phyloP scores from a whole-genome alignment of 2,329 filamentous ascomycete species.

The Neoscytalidium dimidiatum region DNA sequence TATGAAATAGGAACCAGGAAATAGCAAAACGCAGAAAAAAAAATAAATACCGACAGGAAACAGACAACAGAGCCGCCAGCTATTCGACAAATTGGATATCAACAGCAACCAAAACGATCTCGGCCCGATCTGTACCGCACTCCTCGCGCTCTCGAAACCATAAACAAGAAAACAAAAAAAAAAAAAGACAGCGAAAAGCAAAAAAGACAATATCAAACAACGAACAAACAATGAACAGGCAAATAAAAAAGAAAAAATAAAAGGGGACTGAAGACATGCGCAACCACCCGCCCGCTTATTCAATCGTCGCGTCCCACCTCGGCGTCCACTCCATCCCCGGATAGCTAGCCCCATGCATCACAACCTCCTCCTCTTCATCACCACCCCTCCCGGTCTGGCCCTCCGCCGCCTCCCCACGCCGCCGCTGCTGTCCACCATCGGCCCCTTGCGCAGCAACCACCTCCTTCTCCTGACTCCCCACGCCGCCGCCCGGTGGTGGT shows the following conservation, averaged over 20 bases:
- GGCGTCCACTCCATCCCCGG: conserved; percentile 72
- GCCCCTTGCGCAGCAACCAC: conserved; percentile 31
- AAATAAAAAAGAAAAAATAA: neutral
- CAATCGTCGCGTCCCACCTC: conserved; percentile 33
- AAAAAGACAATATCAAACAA: neutral
- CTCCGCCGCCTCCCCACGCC: conserved; percentile 24
- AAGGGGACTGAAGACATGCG: too few relatives aligned
- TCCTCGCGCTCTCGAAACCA: neutral
- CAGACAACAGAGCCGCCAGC: neutral
- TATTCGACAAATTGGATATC: neutral
- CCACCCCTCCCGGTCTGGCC: conserved; percentile 24
- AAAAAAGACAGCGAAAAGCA: neutral
- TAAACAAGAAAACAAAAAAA: neutral
- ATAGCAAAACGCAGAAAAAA: too few relatives aligned
- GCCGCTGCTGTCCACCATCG: too few relatives aligned
- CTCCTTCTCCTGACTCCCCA: conserved; percentile 27
- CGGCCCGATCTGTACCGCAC: neutral
- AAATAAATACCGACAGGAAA: neutral
- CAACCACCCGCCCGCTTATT: neutral
- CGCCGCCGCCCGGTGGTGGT: neutral
- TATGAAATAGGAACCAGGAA: too few relatives aligned
- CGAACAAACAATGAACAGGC: neutral
- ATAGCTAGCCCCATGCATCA: conserved; percentile 68
- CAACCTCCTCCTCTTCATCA: conserved; percentile 49
- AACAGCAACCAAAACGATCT: neutral